Conservation (phyloP, 2,329 filamentous ascomycete genomes). For the Pseudogymnoascus pannorum region DNA sequence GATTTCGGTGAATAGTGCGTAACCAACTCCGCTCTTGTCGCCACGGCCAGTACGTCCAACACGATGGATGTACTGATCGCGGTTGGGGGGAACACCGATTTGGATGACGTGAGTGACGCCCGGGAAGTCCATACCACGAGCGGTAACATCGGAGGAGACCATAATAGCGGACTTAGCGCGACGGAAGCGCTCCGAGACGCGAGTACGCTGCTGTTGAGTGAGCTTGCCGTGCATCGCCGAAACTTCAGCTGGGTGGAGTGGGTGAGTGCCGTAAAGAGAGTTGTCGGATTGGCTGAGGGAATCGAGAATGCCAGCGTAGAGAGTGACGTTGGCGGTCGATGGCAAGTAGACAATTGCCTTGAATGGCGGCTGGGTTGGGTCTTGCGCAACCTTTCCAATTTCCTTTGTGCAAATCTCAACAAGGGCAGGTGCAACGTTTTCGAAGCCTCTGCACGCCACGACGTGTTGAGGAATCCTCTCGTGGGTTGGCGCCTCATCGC, state of each 20-base stretch:
- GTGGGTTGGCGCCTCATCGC: constrained; percentile 80
- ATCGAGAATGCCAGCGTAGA: constrained; percentile 51
- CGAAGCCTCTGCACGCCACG: constrained; percentile 57
- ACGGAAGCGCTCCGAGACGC: constrained; percentile 67
- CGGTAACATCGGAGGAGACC: constrained; percentile 74
- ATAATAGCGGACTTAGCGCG: constrained; percentile 52
- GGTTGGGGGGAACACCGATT: constrained; percentile 53
- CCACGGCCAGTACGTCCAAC: constrained; percentile 71
- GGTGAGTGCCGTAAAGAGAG: constrained; percentile 19
- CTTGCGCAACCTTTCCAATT: constrained; percentile 25
- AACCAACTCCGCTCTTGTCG: constrained; percentile 61
- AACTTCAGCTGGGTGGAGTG: constrained; percentile 23
- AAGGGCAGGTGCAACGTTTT: constrained; percentile 70
- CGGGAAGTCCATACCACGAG: constrained; percentile 78
- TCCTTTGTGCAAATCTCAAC: constrained; percentile 41
- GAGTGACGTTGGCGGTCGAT: constrained; percentile 63
- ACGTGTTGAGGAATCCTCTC: constrained; percentile 74
- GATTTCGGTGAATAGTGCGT: constrained; percentile 21
- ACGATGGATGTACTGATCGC: constrained; percentile 70
- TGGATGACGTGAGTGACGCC: constrained; percentile 73
- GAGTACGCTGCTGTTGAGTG: constrained; percentile 60
- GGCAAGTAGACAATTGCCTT: constrained; percentile 93
- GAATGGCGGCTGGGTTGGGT: constrained; percentile 42
- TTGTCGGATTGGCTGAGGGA: constrained; percentile 17
- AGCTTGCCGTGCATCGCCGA: constrained; percentile 71